These are phyloP conservation scores for Geranium brycei DNA, from an alignment of 345 rosid genomes.

Conservation along the genomic window DNA sequence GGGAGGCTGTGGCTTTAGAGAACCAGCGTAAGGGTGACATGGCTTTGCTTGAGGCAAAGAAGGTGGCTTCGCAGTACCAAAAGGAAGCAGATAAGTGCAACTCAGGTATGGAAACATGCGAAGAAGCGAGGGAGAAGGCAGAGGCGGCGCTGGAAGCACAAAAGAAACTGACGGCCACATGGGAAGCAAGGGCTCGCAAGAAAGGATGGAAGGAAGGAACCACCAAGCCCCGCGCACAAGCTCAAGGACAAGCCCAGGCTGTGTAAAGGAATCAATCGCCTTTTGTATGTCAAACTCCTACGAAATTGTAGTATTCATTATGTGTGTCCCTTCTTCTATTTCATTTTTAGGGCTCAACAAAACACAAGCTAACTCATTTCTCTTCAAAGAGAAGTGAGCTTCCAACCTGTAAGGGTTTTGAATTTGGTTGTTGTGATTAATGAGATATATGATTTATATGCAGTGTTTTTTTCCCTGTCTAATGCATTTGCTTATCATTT, in stretches of 20 bases:
- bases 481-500: too few species aligned
- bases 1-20: slow-evolving; percentile 71
- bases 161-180: slow-evolving; percentile 54
- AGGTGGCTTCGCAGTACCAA: slow-evolving; percentile 76
- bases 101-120: slow-evolving; percentile 96
- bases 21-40: slow-evolving; percentile 61
- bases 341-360: too few species aligned
- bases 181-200: slow-evolving; percentile 82
- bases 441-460: too few species aligned
- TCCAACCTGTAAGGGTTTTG: too few species aligned
- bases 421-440: too few species aligned
- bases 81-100: slow-evolving; percentile 97
- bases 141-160: slow-evolving; percentile 57
- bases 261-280: slow-evolving; percentile 13
- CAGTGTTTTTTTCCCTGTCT: too few species aligned
- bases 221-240: slow-evolving; percentile 27
- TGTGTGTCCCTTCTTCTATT: too few species aligned
- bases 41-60: slow-evolving; percentile 88
- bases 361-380: too few species aligned
- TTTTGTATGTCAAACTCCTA: not conserved
- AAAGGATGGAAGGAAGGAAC: slow-evolving; percentile 76
- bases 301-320: not conserved
- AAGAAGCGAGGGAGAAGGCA: slow-evolving; percentile 84
- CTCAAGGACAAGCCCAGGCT: slow-evolving; percentile 41
- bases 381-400: too few species aligned